These are phyloP conservation scores for Ailanthus altissimus DNA, from an alignment of 345 rosid genomes.

Conservation along the genomic window DNA sequence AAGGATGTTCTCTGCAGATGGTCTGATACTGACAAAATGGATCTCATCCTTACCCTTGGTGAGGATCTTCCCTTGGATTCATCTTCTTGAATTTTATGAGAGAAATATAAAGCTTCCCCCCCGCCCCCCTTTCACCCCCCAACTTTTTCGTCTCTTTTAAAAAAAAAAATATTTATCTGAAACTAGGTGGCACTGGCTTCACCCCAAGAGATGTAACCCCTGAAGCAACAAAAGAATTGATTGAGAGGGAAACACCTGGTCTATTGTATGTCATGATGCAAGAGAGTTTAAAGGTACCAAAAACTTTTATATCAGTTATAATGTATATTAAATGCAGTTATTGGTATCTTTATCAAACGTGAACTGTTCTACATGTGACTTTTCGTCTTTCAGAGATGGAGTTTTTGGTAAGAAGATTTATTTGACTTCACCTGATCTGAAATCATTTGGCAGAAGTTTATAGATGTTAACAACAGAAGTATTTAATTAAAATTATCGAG, in stretches of 20 bases:
- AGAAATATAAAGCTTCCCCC: background rate
- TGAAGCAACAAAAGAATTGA: constrained; percentile 86
- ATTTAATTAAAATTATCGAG: background rate
- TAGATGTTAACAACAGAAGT: background rate
- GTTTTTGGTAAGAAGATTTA: background rate
- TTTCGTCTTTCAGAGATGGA: background rate
- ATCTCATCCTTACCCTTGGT: constrained; percentile 93
- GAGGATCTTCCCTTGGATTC: constrained; percentile 20
- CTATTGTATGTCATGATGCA: constrained; percentile 91
- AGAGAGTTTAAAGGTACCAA: constrained; percentile 83
- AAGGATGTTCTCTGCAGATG: constrained; percentile 67
- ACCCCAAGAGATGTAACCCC: constrained; percentile 97
- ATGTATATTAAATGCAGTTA: background rate
- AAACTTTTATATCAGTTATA: background rate
- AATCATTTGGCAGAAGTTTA: background rate
- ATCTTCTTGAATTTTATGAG: background rate
- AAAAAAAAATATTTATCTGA: constrained; percentile 22
- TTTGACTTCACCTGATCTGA: background rate
- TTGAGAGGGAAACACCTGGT: constrained; percentile 90
- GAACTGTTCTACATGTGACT: background rate
- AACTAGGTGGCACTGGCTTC: constrained; percentile 90
- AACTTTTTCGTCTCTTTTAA: background rate
- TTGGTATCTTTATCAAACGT: background rate
- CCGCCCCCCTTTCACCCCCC: too few species aligned
- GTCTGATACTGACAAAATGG: constrained; percentile 76